phyloP scores from a whole-genome alignment of 805 yeast genomes.

The Candida boidinii region DNA sequence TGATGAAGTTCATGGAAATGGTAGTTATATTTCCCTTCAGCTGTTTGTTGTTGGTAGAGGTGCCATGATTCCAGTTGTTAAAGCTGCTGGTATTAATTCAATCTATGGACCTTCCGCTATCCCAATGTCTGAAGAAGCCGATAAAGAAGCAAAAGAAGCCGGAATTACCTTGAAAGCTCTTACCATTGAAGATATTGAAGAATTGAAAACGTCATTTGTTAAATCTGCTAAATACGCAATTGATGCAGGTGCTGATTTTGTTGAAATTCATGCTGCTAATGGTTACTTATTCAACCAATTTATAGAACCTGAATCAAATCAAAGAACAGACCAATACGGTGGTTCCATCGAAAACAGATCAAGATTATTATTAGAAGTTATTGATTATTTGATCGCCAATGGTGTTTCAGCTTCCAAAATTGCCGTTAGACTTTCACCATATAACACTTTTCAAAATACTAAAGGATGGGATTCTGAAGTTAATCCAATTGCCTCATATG shows the following conservation, averaged over 20 bases:
- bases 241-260: constrained; percentile 26
- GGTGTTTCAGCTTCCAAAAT: constrained; percentile 39
- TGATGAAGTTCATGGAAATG: constrained; percentile 38
- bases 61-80: constrained; percentile 26
- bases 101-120: constrained; percentile 35
- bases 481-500: constrained; percentile 21
- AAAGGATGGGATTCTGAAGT: constrained; percentile 26
- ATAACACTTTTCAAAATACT: constrained; percentile 25
- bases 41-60: constrained; percentile 38
- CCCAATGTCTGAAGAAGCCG: constrained; percentile 26
- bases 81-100: constrained; percentile 25
- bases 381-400: constrained; percentile 34
- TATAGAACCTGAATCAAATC: constrained; percentile 19
- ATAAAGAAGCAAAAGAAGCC: constrained; percentile 25
- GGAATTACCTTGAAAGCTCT: constrained; percentile 40
- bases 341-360: constrained; percentile 30
- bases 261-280: constrained; percentile 27
- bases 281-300: constrained; percentile 26
- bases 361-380: constrained; percentile 30
- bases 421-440: constrained; percentile 38
- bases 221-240: constrained; percentile 33
- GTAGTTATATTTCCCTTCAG: constrained; percentile 36
- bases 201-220: constrained; percentile 31
- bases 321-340: constrained; percentile 29
- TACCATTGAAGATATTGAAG: constrained; percentile 30